A percentile compares a stretch with the other conserved stretches of the same genome.
These are phyloP conservation scores for Sequoiadendron giganteum DNA, from an alignment of 75 land plant species.

Conservation along the genomic window DNA sequence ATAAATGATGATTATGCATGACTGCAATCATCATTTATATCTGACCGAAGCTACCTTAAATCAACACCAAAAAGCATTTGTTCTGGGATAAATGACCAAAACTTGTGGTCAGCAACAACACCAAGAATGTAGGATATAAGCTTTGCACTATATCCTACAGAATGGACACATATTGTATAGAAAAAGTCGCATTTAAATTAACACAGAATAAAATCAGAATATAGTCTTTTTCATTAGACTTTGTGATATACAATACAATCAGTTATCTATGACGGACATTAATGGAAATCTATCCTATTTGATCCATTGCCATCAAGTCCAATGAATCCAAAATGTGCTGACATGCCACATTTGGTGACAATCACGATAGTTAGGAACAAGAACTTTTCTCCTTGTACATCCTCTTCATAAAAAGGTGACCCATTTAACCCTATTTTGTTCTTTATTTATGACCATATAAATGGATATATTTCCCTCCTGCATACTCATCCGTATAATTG, in stretches of 20 bases:
- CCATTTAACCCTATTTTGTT: no score
- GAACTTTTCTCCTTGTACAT: not conserved
- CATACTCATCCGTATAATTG: not conserved
- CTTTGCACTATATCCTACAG: not conserved
- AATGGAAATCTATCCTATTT: no score
- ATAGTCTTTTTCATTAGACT: not conserved
- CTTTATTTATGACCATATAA: not conserved
- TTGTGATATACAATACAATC: no score
- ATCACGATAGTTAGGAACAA: not conserved
- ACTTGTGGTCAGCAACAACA: not conserved
- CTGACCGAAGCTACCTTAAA: no score
- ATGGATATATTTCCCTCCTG: no score
- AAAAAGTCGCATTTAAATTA: no score
- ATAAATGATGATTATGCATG: no score
- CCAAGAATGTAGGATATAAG: not conserved
- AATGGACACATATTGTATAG: not conserved
- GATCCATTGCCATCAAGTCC: not conserved
- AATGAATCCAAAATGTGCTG: not conserved
- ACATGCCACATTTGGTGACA: not conserved
- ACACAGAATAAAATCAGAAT: no score
- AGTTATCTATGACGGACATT: not conserved
- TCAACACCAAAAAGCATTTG: no score
- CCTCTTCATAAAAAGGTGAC: not conserved
- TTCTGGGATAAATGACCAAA: no score
- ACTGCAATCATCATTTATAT: no score